These are phyloP conservation scores for Silybum marianum DNA, from an alignment of 129 eudicot species.

Conservation along the genomic window DNA sequence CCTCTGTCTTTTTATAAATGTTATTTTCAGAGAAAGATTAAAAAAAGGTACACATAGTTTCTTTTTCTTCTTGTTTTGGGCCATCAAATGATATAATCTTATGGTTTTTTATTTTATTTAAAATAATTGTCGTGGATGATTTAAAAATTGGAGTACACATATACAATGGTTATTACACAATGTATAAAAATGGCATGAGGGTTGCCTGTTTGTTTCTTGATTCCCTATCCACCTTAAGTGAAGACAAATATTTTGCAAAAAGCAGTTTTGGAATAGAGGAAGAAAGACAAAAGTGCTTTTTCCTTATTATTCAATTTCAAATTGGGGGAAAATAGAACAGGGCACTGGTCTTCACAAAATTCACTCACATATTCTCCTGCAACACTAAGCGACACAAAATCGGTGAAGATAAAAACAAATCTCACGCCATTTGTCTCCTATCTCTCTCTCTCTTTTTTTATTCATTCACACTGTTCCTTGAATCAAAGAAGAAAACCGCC, in stretches of 20 bases:
- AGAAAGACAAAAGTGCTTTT: constrained; percentile 39
- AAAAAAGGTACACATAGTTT: not conserved
- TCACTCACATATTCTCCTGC: constrained; percentile 41
- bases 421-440: constrained; percentile 44
- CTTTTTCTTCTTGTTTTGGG: not conserved
- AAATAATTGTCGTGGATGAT: not conserved
- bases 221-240: constrained; percentile 29
- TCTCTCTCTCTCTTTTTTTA: not conserved
- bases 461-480: constrained; percentile 7
- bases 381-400: constrained; percentile 38
- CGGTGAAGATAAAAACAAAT: constrained; percentile 37
- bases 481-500: constrained; percentile 39
- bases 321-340: constrained; percentile 26
- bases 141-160: not conserved
- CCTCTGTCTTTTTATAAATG: no score
- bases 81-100: not conserved
- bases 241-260: constrained; percentile 35
- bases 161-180: not conserved
- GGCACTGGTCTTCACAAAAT: constrained; percentile 24
- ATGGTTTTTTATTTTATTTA: not conserved
- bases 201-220: no score
- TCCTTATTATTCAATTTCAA: constrained; percentile 28
- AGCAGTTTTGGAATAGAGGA: constrained; percentile 35
- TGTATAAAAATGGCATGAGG: constrained; percentile 18
- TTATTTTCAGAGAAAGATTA: not conserved